Evolutionary conservation across 2,329 filamentous ascomycete species (phyloP).

Genomic region (Fusarium cicatricum): DNA sequence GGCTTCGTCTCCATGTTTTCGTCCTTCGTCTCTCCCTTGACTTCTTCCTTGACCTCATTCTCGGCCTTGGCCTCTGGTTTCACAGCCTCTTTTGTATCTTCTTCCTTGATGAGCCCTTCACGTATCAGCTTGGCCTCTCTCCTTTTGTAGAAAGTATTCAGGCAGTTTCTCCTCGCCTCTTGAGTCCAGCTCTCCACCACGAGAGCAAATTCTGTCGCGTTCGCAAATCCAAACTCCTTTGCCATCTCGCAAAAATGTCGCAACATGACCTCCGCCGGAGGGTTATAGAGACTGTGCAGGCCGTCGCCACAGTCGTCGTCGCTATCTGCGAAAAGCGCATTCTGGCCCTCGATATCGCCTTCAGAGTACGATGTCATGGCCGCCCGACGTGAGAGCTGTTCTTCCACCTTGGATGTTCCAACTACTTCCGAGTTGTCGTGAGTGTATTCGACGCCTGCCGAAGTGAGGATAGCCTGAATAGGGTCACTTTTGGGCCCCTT

Average conservation of each 20-base stretch:
- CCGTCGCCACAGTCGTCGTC: conserved; percentile 47
- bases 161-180: conserved; percentile 77
- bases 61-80: conserved; percentile 17
- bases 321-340: conserved; percentile 66
- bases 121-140: conserved; percentile 63
- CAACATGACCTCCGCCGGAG: conserved; percentile 75
- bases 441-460: conserved; percentile 91
- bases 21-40: conserved; percentile 28
- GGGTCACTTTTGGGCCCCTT: conserved; percentile 69
- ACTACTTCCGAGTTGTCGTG: conserved; percentile 97
- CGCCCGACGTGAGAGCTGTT: conserved; percentile 79
- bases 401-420: conserved; percentile 91
- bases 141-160: conserved; percentile 81
- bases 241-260: conserved; percentile 95
- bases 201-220: conserved; percentile 84
- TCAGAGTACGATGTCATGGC: conserved; percentile 62
- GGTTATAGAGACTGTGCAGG: conserved; percentile 65
- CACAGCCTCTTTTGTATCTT: conserved; percentile 34
- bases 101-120: conserved; percentile 36
- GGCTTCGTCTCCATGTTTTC: conserved; percentile 13
- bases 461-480: conserved; percentile 86
- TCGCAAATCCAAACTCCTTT: conserved; percentile 76
- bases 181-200: conserved; percentile 92
- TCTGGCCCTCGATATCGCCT: conserved; percentile 57
- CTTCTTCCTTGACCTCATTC: conserved; percentile 22